Conservation (phyloP, 768 basidiomycete genomes). For the Amanita pseudoporphyria region DNA sequence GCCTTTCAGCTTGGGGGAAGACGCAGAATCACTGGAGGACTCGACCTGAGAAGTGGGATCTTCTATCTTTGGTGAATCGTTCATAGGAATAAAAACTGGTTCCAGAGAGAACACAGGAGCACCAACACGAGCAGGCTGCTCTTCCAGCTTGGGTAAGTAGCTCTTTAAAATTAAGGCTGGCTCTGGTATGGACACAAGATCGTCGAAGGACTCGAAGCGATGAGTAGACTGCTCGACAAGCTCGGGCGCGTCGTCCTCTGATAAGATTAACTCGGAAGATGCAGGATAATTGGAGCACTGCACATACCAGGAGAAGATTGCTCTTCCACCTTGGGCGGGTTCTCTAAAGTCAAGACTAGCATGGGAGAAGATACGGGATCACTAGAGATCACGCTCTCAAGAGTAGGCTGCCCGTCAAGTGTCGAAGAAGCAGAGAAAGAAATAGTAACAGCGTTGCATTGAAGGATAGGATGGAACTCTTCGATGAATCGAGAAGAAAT, state of each 20-base stretch:
- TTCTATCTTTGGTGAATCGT: too few relatives aligned
- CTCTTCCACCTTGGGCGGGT: neutral
- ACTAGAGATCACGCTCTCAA: neutral
- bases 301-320: neutral
- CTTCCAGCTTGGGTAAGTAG: neutral
- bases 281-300: too few relatives aligned
- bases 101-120: neutral
- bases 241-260: neutral
- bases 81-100: neutral
- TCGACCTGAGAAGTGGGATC: too few relatives aligned
- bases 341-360: neutral
- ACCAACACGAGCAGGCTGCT: neutral
- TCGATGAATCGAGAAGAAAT: neutral
- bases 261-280: neutral
- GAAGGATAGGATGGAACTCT: conserved; percentile 1
- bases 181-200: too few relatives aligned
- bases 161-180: neutral
- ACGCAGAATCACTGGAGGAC: too few relatives aligned
- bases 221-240: neutral
- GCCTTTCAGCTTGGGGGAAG: too few relatives aligned
- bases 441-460: neutral
- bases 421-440: neutral
- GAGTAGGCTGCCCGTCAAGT: neutral
- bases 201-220: too few relatives aligned
- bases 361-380: neutral